phyloP scores from a whole-genome alignment of 345 rosid species.

The Eucalyptus shirleyi region DNA sequence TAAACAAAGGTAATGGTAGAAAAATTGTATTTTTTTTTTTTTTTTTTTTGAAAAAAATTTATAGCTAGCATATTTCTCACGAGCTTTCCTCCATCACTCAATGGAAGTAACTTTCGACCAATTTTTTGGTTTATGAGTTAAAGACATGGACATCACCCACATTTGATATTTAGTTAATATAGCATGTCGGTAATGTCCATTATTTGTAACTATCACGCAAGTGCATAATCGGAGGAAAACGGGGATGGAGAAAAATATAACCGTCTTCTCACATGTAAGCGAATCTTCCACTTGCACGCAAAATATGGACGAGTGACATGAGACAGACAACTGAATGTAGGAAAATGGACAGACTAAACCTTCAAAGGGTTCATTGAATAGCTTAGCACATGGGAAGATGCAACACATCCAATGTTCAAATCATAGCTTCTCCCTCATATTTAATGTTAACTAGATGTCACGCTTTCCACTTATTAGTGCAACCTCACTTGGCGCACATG shows the following conservation, averaged over 20 bases:
- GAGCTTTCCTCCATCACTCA: neutral
- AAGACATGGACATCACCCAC: neutral
- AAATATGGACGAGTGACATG: neutral
- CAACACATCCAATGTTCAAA: neutral
- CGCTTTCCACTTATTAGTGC: neutral
- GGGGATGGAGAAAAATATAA: neutral
- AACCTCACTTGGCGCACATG: neutral
- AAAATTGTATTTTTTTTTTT: neutral
- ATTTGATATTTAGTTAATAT: neutral
- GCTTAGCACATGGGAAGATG: neutral
- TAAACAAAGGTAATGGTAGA: neutral
- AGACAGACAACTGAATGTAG: neutral
- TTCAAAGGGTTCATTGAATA: neutral
- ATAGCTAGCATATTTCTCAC: neutral
- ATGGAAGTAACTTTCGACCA: neutral
- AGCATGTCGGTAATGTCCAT: neutral
- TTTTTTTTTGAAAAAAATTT: rapidly evolving
- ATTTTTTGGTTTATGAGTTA: neutral
- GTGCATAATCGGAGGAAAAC: neutral
- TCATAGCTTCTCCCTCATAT: neutral
- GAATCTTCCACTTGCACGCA: neutral
- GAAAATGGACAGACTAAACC: neutral
- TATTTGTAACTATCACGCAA: neutral
- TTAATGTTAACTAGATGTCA: neutral
- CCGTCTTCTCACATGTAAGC: neutral